Evolutionary conservation across 2,329 filamentous ascomycete genomes (phyloP).

Genomic region (Curvularia sp.): DNA sequence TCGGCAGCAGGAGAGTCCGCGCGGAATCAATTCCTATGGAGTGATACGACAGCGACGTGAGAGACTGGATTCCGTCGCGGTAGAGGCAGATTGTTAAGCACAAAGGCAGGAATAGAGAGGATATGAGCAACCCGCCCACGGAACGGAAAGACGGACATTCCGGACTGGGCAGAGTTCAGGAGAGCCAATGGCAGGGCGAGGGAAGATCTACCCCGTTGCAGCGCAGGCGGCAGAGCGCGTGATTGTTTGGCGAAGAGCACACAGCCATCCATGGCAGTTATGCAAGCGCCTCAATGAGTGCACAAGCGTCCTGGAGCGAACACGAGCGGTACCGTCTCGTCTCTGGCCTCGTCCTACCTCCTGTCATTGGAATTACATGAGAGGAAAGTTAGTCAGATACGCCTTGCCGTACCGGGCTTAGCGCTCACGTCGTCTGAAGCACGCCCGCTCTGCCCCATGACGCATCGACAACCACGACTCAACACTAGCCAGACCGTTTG

Average conservation of each 20-base stretch:
- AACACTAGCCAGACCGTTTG: slow-evolving; percentile 5
- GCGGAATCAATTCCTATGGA: background rate
- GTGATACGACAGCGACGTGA: background rate
- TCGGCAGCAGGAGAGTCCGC: background rate
- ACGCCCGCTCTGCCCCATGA: background rate
- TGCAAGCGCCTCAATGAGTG: background rate
- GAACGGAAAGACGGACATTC: background rate
- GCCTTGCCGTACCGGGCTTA: background rate
- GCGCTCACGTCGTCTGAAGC: background rate
- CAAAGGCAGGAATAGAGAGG: background rate
- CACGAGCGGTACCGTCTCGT: background rate
- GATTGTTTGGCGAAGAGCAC: slow-evolving; percentile 1
- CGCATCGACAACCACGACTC: slow-evolving; percentile 1
- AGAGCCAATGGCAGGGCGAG: background rate
- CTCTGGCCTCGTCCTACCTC: background rate
- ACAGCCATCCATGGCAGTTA: background rate
- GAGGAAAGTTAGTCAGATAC: background rate
- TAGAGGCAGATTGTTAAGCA: background rate
- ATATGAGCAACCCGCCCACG: background rate
- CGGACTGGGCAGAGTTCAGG: background rate
- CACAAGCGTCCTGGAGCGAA: slow-evolving; percentile 5
- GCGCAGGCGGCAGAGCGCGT: slow-evolving; percentile 1
- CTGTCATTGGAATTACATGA: background rate
- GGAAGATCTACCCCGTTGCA: background rate
- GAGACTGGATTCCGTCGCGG: background rate